A percentile compares a stretch with the other conserved stretches of the same genome.
Conservation (phyloP, 1,139 yeast species). For the Geotrichum macrosporum region DNA sequence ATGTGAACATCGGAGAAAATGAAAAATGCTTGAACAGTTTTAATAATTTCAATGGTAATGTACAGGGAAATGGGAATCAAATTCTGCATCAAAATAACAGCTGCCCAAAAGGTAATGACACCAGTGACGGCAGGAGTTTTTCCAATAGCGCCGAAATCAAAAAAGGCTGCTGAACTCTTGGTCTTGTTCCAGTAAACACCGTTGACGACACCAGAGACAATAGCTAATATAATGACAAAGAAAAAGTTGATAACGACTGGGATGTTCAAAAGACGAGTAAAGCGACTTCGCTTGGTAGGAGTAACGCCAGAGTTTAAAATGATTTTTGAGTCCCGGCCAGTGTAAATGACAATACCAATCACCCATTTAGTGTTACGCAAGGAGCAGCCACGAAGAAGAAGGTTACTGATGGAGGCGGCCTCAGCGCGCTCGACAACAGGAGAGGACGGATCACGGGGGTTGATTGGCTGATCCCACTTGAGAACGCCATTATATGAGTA, state of each 20-base stretch:
- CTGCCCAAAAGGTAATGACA: constrained; percentile 79
- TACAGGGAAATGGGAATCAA: constrained; percentile 93
- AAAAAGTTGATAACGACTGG: constrained; percentile 76
- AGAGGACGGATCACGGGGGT: constrained; percentile 20
- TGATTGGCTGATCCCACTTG: constrained; percentile 44
- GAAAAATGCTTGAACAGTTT: constrained; percentile 90
- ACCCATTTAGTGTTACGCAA: constrained; percentile 87
- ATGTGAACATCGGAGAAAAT: constrained; percentile 82
- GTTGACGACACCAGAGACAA: constrained; percentile 75
- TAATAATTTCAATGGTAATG: constrained; percentile 90
- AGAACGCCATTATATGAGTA: constrained; percentile 78
- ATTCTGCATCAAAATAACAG: constrained; percentile 82
- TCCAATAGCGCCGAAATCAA: constrained; percentile 66
- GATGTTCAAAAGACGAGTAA: constrained; percentile 75
- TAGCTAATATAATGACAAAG: constrained; percentile 70
- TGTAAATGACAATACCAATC: constrained; percentile 80
- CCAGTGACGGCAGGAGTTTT: constrained; percentile 74
- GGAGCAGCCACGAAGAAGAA: constrained; percentile 83
- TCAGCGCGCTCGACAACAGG: constrained; percentile 39
- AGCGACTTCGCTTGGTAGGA: constrained; percentile 81
- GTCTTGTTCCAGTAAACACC: constrained; percentile 57
- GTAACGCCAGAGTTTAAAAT: constrained; percentile 92
- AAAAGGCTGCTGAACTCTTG: constrained; percentile 57
- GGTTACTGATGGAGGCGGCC: constrained; percentile 67
- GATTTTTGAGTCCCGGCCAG: constrained; percentile 88